Evolutionary conservation across 2,329 filamentous ascomycete genomes (phyloP).

Genomic region (Chalara sp.): DNA sequence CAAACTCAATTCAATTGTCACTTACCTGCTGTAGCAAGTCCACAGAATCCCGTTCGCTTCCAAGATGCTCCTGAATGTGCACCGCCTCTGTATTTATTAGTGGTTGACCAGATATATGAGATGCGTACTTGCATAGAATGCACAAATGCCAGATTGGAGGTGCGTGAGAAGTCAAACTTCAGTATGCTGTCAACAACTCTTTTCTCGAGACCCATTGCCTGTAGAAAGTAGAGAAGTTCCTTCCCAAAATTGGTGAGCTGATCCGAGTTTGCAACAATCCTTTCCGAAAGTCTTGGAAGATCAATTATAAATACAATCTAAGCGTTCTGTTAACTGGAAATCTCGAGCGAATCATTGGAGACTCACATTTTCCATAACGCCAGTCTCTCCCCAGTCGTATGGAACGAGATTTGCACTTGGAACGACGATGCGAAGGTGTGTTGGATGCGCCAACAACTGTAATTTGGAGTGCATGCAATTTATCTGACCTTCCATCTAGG

Average conservation of each 20-base stretch:
- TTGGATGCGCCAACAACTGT: slow-evolving; percentile 75
- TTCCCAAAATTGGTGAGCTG: slow-evolving; percentile 52
- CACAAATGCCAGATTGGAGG: slow-evolving; percentile 68
- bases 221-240: slow-evolving; percentile 65
- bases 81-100: slow-evolving; percentile 40
- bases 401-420: slow-evolving; percentile 81
- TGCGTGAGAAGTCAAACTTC: slow-evolving; percentile 77
- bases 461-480: slow-evolving; percentile 92
- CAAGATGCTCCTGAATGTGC: slow-evolving; percentile 43
- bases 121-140: slow-evolving; percentile 57
- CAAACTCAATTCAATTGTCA: too few species aligned
- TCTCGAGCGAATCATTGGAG: slow-evolving; percentile 1
- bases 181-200: slow-evolving; percentile 61
- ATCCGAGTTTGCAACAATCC: slow-evolving; percentile 15
- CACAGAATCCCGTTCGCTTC: slow-evolving; percentile 62
- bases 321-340: not conserved
- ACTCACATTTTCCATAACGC: slow-evolving; percentile 75
- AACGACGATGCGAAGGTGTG: slow-evolving; percentile 71
- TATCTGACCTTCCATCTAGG: slow-evolving; percentile 52
- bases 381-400: slow-evolving; percentile 64
- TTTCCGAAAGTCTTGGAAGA: slow-evolving; percentile 50
- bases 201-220: slow-evolving; percentile 57
- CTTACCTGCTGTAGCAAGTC: slow-evolving; percentile 54
- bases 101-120: not conserved
- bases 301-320: slow-evolving; percentile 91